Base-by-base conservation (phyloP, 768 basidiomycete species). In the Leccinum truebloodii region DNA sequence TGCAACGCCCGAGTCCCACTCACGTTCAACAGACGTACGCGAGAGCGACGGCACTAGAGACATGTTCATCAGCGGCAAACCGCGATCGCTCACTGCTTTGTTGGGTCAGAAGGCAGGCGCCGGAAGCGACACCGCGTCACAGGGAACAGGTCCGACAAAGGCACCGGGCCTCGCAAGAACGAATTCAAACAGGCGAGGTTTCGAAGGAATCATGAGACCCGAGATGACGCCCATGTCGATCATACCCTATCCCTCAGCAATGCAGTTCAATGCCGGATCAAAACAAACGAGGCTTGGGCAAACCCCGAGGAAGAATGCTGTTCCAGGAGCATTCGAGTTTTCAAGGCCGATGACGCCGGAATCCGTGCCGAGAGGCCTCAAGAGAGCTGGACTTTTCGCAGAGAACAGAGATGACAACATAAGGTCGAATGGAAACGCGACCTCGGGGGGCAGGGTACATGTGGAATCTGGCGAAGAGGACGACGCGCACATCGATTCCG, bases 131-230 rank as follows among this genome's bases (percentile, higher is more conserved):
- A 18, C 53, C 3, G 26, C 39, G 2, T n/a, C 37, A 6, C 62
- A 51, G 46, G 55, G 50, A 24, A 28, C 26, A 34, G 60, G 39
- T 13, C 54, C 54, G 6, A 52, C 32, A 10, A 61, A 53, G 44
- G 64, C 55, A 13, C 18, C 61, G 32, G 54, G 55, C 26, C 62
- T 65, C 32, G 50, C 8, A 41, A 57, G 61, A 51, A 7, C 52
- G 3, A 60, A 55, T 24, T 14, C 52, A 22, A 57, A 34, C 7
- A 62, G 62, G 58, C 70, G 65, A 3, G 72, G 63, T 55, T 72
- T 72, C 2, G 69, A 72, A 1, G 67, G 71, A 3, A 58, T 72
- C 49, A 37, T 58, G 8, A 62, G 69, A 34, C 71, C 71, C 0
- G 60, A 61, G 53, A 56, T 68, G 52, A 49, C 53, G 9, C 69